phyloP scores from a whole-genome alignment of 140 eudicot genomes.

The Stevia rebaudiana region DNA sequence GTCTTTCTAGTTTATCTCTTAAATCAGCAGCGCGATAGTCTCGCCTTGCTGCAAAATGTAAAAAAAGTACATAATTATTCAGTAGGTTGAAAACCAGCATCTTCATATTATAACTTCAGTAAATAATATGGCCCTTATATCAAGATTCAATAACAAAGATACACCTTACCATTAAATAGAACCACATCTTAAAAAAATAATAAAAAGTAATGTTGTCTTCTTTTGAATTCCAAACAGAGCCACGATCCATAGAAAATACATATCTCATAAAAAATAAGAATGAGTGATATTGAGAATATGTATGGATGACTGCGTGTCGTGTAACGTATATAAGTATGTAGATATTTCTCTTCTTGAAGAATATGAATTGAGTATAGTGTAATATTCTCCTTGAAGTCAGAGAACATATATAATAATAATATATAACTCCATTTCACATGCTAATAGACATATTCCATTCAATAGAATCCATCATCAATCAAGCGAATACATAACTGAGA shows the following conservation, averaged over 20 bases:
- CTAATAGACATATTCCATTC: conserved; percentile 23
- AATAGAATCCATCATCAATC: conserved; percentile 31
- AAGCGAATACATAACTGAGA: conserved; percentile 29
- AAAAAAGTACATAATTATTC: conserved; percentile 12
- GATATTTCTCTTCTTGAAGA: conserved; percentile 46
- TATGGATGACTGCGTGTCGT: conserved; percentile 31
- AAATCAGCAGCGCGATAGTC: conserved; percentile 53
- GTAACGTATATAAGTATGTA: conserved; percentile 36
- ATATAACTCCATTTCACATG: conserved; percentile 11
- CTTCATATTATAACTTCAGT: conserved; percentile 3
- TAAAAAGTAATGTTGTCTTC: conserved; percentile 49
- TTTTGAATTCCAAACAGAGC: conserved; percentile 44
- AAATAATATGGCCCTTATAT: conserved; percentile 27
- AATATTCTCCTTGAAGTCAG: conserved; percentile 38
- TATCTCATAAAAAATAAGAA: conserved; percentile 28
- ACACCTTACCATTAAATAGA: conserved; percentile 63
- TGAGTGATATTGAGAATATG: conserved; percentile 41
- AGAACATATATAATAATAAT: too few relatives aligned
- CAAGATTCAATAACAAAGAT: conserved; percentile 23
- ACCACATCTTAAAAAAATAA: conserved; percentile 53
- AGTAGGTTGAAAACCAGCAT: conserved; percentile 17
- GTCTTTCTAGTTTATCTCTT: conserved; percentile 68
- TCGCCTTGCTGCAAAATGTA: conserved; percentile 52
- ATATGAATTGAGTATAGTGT: conserved; percentile 27
- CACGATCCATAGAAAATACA: conserved; percentile 48